Evolutionary conservation across 257 asterid genomes (phyloP).

Genomic region (Solanum etuberosum): DNA sequence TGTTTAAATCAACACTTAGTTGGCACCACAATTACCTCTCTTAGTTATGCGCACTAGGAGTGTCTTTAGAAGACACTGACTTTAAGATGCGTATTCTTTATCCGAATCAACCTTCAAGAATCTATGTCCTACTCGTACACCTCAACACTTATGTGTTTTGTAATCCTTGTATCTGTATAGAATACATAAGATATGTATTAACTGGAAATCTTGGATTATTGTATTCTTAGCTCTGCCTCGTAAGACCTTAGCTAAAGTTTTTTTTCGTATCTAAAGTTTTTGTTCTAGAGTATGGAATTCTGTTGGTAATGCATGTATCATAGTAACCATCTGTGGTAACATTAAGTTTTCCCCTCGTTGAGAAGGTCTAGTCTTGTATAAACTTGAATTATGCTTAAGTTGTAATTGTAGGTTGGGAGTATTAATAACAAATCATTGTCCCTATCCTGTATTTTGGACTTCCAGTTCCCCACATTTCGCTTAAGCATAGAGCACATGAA

Average conservation of each 20-base stretch:
- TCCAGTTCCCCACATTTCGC: background rate
- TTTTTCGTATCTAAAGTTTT: background rate
- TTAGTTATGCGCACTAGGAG: background rate
- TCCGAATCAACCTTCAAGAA: background rate
- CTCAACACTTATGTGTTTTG: background rate
- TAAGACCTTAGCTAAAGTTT: background rate
- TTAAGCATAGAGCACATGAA: background rate
- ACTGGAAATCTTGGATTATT: background rate
- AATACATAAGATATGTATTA: background rate
- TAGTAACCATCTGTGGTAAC: background rate
- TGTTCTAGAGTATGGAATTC: background rate
- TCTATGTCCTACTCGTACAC: background rate
- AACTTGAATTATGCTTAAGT: background rate
- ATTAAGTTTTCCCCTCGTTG: background rate
- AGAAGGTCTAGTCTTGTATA: background rate
- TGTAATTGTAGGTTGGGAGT: background rate
- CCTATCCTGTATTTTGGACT: background rate
- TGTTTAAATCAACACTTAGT: background rate
- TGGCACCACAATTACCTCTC: background rate
- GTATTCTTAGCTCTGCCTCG: background rate
- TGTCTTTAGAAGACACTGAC: background rate
- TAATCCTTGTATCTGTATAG: background rate
- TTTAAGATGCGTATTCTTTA: background rate
- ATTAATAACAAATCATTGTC: background rate
- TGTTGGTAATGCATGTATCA: background rate